Conservation (phyloP, 139 green algal species). For the Chlorella sp. region DNA sequence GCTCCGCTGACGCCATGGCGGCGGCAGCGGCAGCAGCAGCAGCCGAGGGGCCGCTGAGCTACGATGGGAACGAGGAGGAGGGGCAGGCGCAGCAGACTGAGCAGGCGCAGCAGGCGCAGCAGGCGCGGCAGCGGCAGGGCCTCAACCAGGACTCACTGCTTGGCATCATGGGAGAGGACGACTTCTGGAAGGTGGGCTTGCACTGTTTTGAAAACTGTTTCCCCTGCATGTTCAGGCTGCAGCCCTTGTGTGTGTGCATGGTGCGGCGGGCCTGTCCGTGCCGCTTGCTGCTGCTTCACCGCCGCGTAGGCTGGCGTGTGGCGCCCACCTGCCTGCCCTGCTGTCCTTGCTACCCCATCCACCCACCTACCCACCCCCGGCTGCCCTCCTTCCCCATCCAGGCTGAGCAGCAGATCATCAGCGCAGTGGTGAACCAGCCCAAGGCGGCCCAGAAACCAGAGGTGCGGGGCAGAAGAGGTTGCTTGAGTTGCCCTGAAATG, state of each 20-base stretch:
- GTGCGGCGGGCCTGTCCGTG: neutral
- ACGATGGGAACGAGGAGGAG: neutral
- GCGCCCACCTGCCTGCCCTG: too few species aligned
- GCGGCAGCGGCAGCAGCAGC: too few species aligned
- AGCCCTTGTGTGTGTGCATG: too few species aligned
- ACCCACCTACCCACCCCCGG: too few species aligned
- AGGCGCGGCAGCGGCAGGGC: neutral
- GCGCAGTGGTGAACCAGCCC: neutral
- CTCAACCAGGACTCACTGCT: neutral
- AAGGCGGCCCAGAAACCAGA: neutral
- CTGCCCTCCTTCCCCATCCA: neutral
- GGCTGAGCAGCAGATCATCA: conserved; percentile 13
- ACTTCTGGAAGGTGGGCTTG: too few species aligned
- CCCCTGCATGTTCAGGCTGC: too few species aligned
- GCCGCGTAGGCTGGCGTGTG: too few species aligned
- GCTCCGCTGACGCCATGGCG: too few species aligned
- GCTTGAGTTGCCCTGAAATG: too few species aligned
- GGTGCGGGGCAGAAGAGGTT: too few species aligned
- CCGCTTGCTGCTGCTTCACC: too few species aligned
- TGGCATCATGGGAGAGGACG: neutral
- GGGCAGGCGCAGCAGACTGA: neutral
- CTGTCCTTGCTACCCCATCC: neutral
- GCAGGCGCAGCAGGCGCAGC: neutral
- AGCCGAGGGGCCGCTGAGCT: neutral
- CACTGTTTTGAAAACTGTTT: too few species aligned